Evolutionary conservation across 2,329 filamentous ascomycete species (phyloP).

Genomic region (Penicillium sp.): DNA sequence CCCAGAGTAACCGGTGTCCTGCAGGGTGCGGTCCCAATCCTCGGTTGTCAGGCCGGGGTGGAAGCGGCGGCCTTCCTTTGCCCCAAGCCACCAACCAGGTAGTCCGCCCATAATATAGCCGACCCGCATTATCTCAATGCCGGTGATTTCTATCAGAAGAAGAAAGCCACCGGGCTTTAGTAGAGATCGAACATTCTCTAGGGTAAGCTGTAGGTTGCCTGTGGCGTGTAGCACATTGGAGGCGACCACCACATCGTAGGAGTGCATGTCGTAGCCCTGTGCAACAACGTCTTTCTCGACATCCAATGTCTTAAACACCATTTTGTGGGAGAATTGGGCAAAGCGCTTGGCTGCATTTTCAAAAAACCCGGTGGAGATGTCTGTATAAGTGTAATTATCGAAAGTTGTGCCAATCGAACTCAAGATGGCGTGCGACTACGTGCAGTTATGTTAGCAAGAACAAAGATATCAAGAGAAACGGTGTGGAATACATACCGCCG

Average conservation of each 20-base stretch:
- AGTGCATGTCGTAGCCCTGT: slow-evolving; percentile 30
- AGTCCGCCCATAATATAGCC: not conserved
- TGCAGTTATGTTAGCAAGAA: too few relatives aligned
- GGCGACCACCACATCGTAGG: slow-evolving; percentile 36
- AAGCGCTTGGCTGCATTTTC: slow-evolving; percentile 27
- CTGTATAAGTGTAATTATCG: slow-evolving; percentile 36
- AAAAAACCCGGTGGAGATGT: slow-evolving; percentile 43
- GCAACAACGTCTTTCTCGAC: slow-evolving; percentile 24
- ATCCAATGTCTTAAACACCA: slow-evolving; percentile 30
- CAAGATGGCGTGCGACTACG: not conserved
- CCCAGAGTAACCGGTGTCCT: too few relatives aligned
- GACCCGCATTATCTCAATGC: not conserved
- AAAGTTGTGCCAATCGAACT: not conserved
- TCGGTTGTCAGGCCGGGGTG: too few relatives aligned
- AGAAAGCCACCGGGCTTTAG: slow-evolving; percentile 42
- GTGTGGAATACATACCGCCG: too few relatives aligned
- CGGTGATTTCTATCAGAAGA: slow-evolving; percentile 33
- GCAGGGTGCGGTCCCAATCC: too few relatives aligned
- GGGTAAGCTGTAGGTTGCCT: slow-evolving; percentile 14
- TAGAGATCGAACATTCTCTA: slow-evolving; percentile 27
- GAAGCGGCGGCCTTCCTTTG: too few relatives aligned
- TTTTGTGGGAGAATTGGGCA: slow-evolving; percentile 9
- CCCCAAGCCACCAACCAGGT: slow-evolving; percentile 1
- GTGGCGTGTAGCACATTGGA: slow-evolving; percentile 40
- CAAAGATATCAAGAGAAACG: too few relatives aligned